phyloP scores from a whole-genome alignment of 164 flowering plant species.

The Aristolochia contorta region DNA sequence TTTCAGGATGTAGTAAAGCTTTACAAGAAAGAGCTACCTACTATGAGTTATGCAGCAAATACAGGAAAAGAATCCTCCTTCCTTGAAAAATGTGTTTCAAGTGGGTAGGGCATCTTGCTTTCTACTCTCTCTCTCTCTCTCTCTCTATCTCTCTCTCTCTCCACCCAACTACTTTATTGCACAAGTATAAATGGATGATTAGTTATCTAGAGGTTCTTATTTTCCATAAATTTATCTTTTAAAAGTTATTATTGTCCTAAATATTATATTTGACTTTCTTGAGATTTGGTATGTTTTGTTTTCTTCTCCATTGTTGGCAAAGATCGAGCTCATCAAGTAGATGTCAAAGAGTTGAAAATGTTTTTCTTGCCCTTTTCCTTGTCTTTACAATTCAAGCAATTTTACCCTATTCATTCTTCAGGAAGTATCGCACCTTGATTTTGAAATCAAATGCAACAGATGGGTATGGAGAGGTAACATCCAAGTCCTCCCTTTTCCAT shows the following conservation, averaged over 20 bases:
- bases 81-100: constrained; percentile 74
- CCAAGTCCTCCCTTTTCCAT: no score
- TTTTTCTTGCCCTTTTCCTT: background rate
- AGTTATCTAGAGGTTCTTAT: background rate
- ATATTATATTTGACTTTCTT: background rate
- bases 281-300: no score
- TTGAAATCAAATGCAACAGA: constrained; percentile 30
- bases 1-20: constrained; percentile 55
- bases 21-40: constrained; percentile 63
- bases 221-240: background rate
- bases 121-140: background rate
- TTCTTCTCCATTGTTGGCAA: no score
- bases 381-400: background rate
- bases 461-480: constrained; percentile 37
- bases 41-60: constrained; percentile 86
- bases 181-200: background rate
- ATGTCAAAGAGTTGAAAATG: no score
- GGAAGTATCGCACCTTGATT: constrained; percentile 71
- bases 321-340: no score
- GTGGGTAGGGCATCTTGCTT: constrained; percentile 37
- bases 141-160: no score
- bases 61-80: constrained; percentile 79
- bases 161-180: background rate
- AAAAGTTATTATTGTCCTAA: background rate
- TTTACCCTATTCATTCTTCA: constrained; percentile 16